A percentile compares a stretch with the other conserved stretches of the same genome.
phyloP scores from a whole-genome alignment of 805 yeast genomes.

The Komagataella ulmi region DNA sequence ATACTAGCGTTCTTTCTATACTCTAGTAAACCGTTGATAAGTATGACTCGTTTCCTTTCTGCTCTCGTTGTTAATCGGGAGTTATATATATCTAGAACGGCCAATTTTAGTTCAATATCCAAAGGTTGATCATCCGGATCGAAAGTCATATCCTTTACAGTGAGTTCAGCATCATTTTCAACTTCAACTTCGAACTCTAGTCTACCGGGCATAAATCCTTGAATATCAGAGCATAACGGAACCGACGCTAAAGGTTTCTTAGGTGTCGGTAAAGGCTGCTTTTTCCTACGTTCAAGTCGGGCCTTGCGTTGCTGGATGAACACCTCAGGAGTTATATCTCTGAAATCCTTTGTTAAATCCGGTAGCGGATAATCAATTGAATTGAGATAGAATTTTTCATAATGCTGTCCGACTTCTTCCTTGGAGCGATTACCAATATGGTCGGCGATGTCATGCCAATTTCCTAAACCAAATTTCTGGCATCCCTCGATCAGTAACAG shows the following conservation, averaged over 20 bases:
- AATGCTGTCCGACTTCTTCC: conserved; percentile 85
- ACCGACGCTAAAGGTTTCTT: conserved; percentile 84
- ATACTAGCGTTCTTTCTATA: conserved; percentile 68
- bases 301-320: conserved; percentile 55
- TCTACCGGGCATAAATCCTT: conserved; percentile 98
- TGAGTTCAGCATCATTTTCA: conserved; percentile 91
- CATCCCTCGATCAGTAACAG: conserved; percentile 79
- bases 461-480: conserved; percentile 84
- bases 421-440: conserved; percentile 86
- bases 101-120: conserved; percentile 81
- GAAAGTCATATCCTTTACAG: conserved; percentile 90
- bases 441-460: conserved; percentile 97
- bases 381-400: conserved; percentile 55
- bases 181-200: conserved; percentile 93
- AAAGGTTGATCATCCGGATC: conserved; percentile 85
- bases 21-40: conserved; percentile 69
- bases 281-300: conserved; percentile 62
- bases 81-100: conserved; percentile 81
- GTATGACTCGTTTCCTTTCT: conserved; percentile 74
- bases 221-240: conserved; percentile 93
- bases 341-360: conserved; percentile 61
- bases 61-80: conserved; percentile 84
- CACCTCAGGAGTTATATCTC: conserved; percentile 46
- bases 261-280: conserved; percentile 72
- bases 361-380: conserved; percentile 79